Evolutionary conservation across 2,329 filamentous ascomycete species (phyloP), one percentile per base, ranked within the genome.

Genomic region (Claviceps purpurea): DNA sequence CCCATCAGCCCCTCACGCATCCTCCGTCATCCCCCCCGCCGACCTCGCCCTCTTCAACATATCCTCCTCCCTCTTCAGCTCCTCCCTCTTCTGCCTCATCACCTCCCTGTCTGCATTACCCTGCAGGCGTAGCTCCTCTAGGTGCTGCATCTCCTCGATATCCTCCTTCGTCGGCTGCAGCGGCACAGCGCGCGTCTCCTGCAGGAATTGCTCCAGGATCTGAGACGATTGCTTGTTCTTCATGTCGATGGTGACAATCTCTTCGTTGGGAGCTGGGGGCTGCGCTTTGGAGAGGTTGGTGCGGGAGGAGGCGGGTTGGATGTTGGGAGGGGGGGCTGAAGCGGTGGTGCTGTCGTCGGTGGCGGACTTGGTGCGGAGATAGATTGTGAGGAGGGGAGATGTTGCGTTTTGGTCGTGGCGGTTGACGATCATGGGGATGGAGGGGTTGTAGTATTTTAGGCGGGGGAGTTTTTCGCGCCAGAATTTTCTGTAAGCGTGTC

Each of bases 361-460:
- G 45, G 63, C 50, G 40, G 60, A 38, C 40, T 61, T 55, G 54
- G 70, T 71, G 61, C 73, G 73, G 59, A 84, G 78, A 69, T 84
- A 84, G 60, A 90, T 73, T 55, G 78, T 81, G 69, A 89, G 73
- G 47, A 72, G 74, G 14, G 85, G 79, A 6, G 77, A 71, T 22
- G 73, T 73, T 4, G 72, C 66, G 58, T 81, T 74, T 45, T 82
- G 70, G 40, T 66, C 61, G 56, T 78, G 82, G 54, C 87, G 85
- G 67, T 85, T 84, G 61, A 95, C 80, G 54, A 87, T 82, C 78
- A 97, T 94, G 44, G 85, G 81, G 46, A 96, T 68, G 13, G 81
- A 72, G 0, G 93, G 93, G 67, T 98, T 98, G 76, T 95, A 85
- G 73, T 84, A 98, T 76, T 98, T 96, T 59, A 98, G 75, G 53